Evolutionary conservation across 805 yeast genomes (phyloP).

Genomic region (Hanseniaspora opuntiae): DNA sequence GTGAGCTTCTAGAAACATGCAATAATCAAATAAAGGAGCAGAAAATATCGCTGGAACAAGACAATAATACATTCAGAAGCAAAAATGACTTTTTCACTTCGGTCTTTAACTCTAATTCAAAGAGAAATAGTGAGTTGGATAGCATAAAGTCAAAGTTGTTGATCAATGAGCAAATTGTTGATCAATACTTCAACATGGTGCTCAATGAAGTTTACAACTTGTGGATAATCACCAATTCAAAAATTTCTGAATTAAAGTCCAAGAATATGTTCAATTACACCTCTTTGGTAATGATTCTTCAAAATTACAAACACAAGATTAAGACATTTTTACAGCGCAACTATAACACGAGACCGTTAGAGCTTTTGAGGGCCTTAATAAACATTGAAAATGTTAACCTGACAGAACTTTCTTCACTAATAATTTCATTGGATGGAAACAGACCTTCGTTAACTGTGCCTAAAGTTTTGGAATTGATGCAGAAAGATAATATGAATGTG

Average conservation of each 20-base stretch:
- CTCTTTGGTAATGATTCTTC: slow-evolving; percentile 20
- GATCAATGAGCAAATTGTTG: slow-evolving; percentile 38
- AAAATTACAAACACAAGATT: slow-evolving; percentile 55
- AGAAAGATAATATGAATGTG: not conserved
- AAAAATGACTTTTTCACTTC: slow-evolving; percentile 7
- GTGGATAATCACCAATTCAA: slow-evolving; percentile 41
- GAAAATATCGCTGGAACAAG: not conserved
- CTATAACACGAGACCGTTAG: slow-evolving; percentile 23
- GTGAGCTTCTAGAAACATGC: slow-evolving; percentile 38
- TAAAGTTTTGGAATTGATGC: slow-evolving; percentile 31
- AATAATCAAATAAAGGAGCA: slow-evolving; percentile 14
- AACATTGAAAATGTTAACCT: not conserved
- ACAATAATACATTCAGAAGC: not conserved
- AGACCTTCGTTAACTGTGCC: slow-evolving; percentile 65
- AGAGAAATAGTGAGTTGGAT: not conserved
- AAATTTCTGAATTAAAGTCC: slow-evolving; percentile 20
- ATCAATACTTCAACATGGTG: slow-evolving; percentile 53
- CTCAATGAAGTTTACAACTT: slow-evolving; percentile 41
- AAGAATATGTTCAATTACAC: slow-evolving; percentile 30
- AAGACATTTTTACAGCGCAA: slow-evolving; percentile 51
- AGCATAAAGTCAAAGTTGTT: slow-evolving; percentile 24
- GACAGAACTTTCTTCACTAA: slow-evolving; percentile 24
- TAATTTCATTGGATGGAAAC: slow-evolving; percentile 77
- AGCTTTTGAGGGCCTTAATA: not conserved
- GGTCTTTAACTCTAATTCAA: not conserved